Evolutionary conservation across 2,329 filamentous ascomycete species (phyloP).

Genomic region (Metarhizium guizhouense): DNA sequence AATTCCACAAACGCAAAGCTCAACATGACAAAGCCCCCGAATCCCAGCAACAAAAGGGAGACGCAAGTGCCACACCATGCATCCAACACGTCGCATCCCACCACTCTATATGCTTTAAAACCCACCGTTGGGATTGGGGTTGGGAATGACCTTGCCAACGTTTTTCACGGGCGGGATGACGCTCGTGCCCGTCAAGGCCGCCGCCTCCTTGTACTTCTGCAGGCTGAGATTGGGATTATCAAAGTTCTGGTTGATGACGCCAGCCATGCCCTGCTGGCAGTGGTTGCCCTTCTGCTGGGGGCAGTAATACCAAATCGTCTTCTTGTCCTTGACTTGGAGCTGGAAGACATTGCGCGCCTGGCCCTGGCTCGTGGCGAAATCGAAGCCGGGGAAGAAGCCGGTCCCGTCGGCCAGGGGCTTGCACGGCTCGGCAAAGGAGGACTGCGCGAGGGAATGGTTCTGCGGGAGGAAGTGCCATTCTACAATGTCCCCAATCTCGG

Average conservation of each 20-base stretch:
- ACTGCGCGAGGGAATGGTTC: conserved; percentile 40
- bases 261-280: conserved; percentile 39
- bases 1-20: too few relatives aligned
- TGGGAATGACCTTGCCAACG: conserved; percentile 23
- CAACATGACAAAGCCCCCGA: not conserved
- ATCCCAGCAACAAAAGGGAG: not conserved
- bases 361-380: conserved; percentile 25
- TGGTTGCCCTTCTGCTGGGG: conserved; percentile 31
- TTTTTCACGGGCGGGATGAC: conserved; percentile 18
- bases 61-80: too few relatives aligned
- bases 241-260: conserved; percentile 34
- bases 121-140: conserved; percentile 23
- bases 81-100: not conserved
- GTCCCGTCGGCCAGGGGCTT: conserved; percentile 25
- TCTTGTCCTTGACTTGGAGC: conserved; percentile 30
- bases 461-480: conserved; percentile 46
- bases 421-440: conserved; percentile 34
- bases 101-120: not conserved
- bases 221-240: conserved; percentile 22
- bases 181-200: conserved; percentile 18
- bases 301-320: conserved; percentile 37
- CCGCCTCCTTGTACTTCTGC: conserved; percentile 22
- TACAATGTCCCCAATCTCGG: conserved; percentile 38
- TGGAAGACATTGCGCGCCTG: conserved; percentile 35
- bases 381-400: conserved; percentile 38